Evolutionary conservation across 495 filamentous ascomycete species (phyloP).

Genomic region (Aspergillus conjunctus): DNA sequence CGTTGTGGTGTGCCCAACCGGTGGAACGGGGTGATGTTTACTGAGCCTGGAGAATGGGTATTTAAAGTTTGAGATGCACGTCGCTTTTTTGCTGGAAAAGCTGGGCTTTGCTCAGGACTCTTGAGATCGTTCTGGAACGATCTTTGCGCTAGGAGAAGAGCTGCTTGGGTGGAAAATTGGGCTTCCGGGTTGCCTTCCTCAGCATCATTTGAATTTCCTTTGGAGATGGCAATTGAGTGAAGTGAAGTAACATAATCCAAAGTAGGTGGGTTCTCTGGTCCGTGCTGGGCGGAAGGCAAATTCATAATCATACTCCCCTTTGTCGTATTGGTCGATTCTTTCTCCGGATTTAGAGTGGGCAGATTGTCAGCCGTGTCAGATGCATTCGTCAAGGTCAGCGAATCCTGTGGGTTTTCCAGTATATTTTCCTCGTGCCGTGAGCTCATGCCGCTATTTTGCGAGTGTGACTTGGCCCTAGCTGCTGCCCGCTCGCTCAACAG

Average conservation of each 20-base stretch:
- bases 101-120: slow-evolving; percentile 30
- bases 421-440: neutral
- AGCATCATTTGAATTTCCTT: slow-evolving; percentile 24
- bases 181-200: slow-evolving; percentile 33
- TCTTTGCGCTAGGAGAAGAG: slow-evolving; percentile 48
- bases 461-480: neutral
- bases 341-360: slow-evolving; percentile 11
- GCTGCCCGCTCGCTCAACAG: neutral
- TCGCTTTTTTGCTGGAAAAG: slow-evolving; percentile 22
- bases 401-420: neutral
- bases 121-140: slow-evolving; percentile 51
- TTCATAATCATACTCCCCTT: slow-evolving; percentile 36
- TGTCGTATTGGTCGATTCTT: slow-evolving; percentile 13
- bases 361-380: slow-evolving; percentile 25
- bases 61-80: slow-evolving; percentile 16
- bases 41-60: slow-evolving; percentile 23
- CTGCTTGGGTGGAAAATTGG: slow-evolving; percentile 53
- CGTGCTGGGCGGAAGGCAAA: slow-evolving; percentile 45
- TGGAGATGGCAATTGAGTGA: slow-evolving; percentile 40
- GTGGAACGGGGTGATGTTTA: slow-evolving; percentile 42
- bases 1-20: slow-evolving; percentile 23
- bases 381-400: slow-evolving; percentile 20
- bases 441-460: neutral
- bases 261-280: slow-evolving; percentile 29
- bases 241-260: slow-evolving; percentile 43